Base-by-base conservation (phyloP, 768 basidiomycete species). In the Psilocybe cyanescens region DNA sequence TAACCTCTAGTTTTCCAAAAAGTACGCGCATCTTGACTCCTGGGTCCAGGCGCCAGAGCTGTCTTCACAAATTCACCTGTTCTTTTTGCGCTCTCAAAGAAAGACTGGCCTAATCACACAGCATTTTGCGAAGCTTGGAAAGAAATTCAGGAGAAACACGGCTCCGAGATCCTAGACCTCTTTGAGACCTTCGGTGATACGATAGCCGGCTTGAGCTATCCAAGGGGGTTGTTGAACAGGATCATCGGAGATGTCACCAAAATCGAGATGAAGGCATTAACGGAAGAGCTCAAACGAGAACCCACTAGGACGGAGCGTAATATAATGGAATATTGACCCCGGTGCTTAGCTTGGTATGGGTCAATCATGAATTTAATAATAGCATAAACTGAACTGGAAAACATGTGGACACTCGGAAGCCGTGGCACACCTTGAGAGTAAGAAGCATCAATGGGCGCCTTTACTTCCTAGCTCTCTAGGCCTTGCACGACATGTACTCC, bases 401-500 rank as follows among this genome's bases (percentile, higher is more conserved):
- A 14, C 7, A 14, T 4, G 28, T 24, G 52, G 52, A 16, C 52
- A 31, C 31, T 39, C 52, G 33, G 52, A 54, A 6, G 52, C 24
- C 7, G 12, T 54, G 9, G 33, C 30, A 14, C 31, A 31, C 4
- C 33, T 37, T 37, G 52, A 39, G 19, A 7, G 17, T 24, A 35
- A 4, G 11, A 7, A 2, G 7, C 8, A 37, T 9, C 29, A 8
- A 29, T 37, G n/a, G n/a, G 4, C 24, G 17, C 29, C 33, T 8
- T 12, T 16, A 33, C 14, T 35, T 37, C 33, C 16, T 12, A 54
- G 29, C 44, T n/a, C 44, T n/a, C 48, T 11, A 48, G n/a, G 28
- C 47, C n/a, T 3, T 76, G 75, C 56, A 50, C 63, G 0, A 53
- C 58, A 19, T 75, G 74, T 55, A 53, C 46, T 6, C 49, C 71